phyloP scores from a whole-genome alignment of 805 yeast genomes.

The Candida berthetii region DNA sequence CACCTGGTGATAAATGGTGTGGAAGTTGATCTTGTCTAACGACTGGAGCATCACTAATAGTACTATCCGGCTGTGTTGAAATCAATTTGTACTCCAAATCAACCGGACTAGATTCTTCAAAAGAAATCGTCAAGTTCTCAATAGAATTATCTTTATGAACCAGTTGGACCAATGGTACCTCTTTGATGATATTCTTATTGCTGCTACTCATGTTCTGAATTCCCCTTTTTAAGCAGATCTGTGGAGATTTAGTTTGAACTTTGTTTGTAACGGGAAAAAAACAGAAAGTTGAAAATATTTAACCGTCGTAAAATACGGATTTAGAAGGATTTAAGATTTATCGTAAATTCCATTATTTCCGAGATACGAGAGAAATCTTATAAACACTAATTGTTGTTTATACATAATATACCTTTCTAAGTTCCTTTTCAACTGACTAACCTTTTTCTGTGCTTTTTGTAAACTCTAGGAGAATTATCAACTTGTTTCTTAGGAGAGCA shows the following conservation, averaged over 20 bases:
- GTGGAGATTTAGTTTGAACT: too few relatives aligned
- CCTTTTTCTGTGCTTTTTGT: too few relatives aligned
- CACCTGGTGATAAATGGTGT: slow-evolving; percentile 1
- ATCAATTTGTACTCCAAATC: slow-evolving; percentile 5
- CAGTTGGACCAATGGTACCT: background rate
- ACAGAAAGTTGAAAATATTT: too few relatives aligned
- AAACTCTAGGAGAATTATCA: background rate
- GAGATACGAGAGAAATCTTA: too few relatives aligned
- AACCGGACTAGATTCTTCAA: background rate
- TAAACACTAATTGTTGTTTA: too few relatives aligned
- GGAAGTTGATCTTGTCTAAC: slow-evolving; percentile 2
- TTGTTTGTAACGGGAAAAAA: too few relatives aligned
- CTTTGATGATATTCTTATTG: background rate
- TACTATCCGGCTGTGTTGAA: background rate
- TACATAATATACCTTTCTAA: too few relatives aligned
- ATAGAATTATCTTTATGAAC: background rate
- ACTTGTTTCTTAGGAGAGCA: background rate
- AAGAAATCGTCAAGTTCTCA: background rate
- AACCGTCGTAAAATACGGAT: too few relatives aligned
- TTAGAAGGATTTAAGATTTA: too few relatives aligned
- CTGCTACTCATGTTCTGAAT: background rate
- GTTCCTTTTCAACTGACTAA: background rate
- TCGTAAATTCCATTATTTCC: too few relatives aligned
- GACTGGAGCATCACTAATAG: background rate
- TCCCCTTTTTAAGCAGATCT: background rate